phyloP scores from a whole-genome alignment of 164 flowering plant species.

The Piper betle region DNA sequence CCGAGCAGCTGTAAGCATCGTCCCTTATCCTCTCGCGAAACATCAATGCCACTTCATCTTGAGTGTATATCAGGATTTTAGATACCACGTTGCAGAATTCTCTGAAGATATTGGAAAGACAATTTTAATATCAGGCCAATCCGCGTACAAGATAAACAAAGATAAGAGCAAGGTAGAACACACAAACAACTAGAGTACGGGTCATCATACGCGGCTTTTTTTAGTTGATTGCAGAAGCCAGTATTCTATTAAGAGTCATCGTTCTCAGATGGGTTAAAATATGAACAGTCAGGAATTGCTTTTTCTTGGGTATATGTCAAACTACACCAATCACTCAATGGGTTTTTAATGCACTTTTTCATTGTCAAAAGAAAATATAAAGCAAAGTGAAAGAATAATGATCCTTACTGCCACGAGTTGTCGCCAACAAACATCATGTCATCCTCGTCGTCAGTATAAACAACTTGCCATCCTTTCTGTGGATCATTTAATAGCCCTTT shows the following conservation, averaged over 20 bases:
- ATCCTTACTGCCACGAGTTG: constrained; percentile 22
- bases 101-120: constrained; percentile 10
- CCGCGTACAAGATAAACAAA: no score
- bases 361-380: no score
- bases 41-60: constrained; percentile 5
- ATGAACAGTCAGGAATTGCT: no score
- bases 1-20: constrained; percentile 12
- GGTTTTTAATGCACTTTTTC: no score
- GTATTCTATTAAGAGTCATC: no score
- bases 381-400: neutral
- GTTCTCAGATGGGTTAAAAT: no score
- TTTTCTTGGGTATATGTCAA: neutral
- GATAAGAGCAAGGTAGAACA: neutral
- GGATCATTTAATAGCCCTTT: constrained; percentile 18
- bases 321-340: neutral
- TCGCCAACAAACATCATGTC: constrained; percentile 23
- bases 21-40: constrained; percentile 6
- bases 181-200: neutral
- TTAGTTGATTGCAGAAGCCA: no score
- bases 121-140: neutral
- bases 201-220: neutral
- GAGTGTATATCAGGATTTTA: constrained; percentile 19
- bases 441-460: constrained; percentile 14
- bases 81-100: constrained; percentile 21
- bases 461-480: constrained; percentile 21